Evolutionary conservation across 2,329 filamentous ascomycete species (phyloP).

Genomic region (Pseudogymnoascus sp.): DNA sequence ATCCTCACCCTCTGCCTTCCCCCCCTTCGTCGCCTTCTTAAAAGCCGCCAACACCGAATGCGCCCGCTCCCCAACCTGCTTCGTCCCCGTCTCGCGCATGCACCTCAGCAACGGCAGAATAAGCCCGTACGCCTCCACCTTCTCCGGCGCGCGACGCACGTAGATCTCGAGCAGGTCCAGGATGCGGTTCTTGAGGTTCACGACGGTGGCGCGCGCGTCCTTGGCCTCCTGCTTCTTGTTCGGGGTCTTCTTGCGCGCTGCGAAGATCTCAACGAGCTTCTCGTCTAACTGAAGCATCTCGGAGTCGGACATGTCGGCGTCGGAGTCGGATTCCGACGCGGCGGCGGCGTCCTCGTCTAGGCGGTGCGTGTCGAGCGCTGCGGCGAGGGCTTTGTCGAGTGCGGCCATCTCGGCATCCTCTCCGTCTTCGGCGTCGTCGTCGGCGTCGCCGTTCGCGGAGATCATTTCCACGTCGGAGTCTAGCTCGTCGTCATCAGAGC

Average conservation of each 20-base stretch:
- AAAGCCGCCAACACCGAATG: conserved; percentile 65
- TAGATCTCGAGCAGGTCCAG: conserved; percentile 83
- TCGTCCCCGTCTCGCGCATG: conserved; percentile 67
- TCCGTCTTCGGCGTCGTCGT: conserved; percentile 34
- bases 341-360: conserved; percentile 52
- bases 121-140: conserved; percentile 58
- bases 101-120: conserved; percentile 71
- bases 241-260: conserved; percentile 57
- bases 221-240: conserved; percentile 78
- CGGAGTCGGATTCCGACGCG: conserved; percentile 48
- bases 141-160: conserved; percentile 67
- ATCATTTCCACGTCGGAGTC: conserved; percentile 45
- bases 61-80: conserved; percentile 67
- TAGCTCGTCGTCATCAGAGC: conserved; percentile 27
- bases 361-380: conserved; percentile 66
- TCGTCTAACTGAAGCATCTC: conserved; percentile 88
- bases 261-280: conserved; percentile 79
- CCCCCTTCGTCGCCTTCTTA: conserved; percentile 56
- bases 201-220: conserved; percentile 78
- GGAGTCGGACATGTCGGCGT: conserved; percentile 86
- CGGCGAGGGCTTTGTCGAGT: conserved; percentile 65
- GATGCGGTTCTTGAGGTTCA: conserved; percentile 92
- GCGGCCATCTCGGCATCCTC: conserved; percentile 35
- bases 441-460: conserved; percentile 37
- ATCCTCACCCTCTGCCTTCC: conserved; percentile 38